Base-by-base conservation (phyloP, 441 rosid species). In the Pelargonium cotyledonis region DNA sequence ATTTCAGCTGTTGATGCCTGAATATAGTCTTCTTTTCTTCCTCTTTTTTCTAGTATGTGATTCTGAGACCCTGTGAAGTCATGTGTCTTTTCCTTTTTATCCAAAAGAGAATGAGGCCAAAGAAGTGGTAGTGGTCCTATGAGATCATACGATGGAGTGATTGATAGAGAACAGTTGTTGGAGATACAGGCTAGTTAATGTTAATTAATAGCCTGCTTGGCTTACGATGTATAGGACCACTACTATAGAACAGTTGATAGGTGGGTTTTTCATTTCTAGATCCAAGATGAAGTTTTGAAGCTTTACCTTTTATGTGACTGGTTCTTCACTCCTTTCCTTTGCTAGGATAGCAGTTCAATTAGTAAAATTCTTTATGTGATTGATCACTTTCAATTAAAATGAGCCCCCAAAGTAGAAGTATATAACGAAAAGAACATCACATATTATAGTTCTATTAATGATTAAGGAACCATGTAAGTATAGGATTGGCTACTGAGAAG, bases 391-490 rank as follows among this genome's bases (percentile, higher is more conserved):
- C 29, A 26, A 26, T 26, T 26, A 26, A 26, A 26, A 26, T 0
- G 60, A 53, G 21, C 60, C 60, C 16, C 60, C 60, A 16, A 15
- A 53, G n/a, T 53, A 53, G 60, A 53, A 53, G 21, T n/a, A n/a
- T 3, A 6, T 16, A 53, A 2, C n/a, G 60, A 53, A 53, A 53
- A 53, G 5, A 51, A 51, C 18, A 51, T 15, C 18, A 4, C 57
- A 51, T 14, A 51, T 51, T 0, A 3, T 14, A 5, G 57, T 14
- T 11, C 57, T 16, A 14, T 3, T 11, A 9, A 10, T 47, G n/a
- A 26, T 26, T 26, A 26, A 26, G 29, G 29, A 26, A 2, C 29
- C 29, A 26, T 26, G 29, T 26, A 26, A 26, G 29, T 26, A 26
- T 26, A 26, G 29, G 29, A 26, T 26, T 26, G 29, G 29, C 29